Evolutionary conservation across 2,329 filamentous ascomycete genomes (phyloP).

Genomic region (Chrysoporthe deuterocubensis): DNA sequence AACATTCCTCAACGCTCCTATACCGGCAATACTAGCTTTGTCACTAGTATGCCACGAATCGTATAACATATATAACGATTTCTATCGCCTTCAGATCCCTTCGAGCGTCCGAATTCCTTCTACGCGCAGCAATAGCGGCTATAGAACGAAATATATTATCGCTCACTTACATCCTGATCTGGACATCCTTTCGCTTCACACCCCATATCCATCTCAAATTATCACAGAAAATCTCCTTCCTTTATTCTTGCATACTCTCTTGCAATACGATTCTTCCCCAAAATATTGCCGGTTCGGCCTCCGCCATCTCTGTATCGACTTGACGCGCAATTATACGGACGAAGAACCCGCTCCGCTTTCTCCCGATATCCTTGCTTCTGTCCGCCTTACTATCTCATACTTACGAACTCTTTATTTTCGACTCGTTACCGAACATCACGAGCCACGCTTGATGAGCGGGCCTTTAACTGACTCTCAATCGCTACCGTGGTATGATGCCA

Average conservation of each 20-base stretch:
- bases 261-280: conserved; percentile 13
- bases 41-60: conserved; percentile 10
- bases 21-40: background rate
- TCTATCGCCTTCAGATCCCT: conserved; percentile 11
- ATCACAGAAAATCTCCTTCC: conserved; percentile 4
- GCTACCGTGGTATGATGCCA: conserved; percentile 15
- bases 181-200: conserved; percentile 13
- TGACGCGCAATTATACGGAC: background rate
- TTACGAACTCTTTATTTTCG: conserved; percentile 16
- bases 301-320: conserved; percentile 16
- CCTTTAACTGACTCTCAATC: background rate
- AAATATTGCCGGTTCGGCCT: conserved; percentile 5
- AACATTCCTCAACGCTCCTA: conserved; percentile 4
- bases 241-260: conserved; percentile 14
- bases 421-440: background rate
- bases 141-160: background rate
- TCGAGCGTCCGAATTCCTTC: background rate
- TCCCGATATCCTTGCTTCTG: background rate
- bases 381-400: conserved; percentile 5
- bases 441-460: conserved; percentile 15
- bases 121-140: background rate
- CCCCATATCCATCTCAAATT: background rate
- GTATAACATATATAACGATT: background rate
- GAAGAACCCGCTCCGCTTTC: background rate
- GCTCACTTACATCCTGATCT: conserved; percentile 12